Percentiles rank a stretch among this genome's conserved stretches.
Conservation (phyloP, 257 asterid genomes). For the Solanum piurae region DNA sequence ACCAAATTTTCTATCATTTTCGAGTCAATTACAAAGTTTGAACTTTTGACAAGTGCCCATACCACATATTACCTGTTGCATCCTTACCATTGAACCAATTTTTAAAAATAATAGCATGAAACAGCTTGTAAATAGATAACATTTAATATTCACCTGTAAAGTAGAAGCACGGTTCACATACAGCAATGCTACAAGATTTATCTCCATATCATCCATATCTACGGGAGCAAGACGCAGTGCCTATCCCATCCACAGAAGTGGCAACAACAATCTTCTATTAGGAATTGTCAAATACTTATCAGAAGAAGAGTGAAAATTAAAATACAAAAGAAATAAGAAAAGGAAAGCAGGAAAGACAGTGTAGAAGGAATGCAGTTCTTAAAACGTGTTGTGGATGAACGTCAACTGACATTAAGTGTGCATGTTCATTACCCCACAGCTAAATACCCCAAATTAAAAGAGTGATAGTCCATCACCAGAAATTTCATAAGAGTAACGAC, state of each 20-base stretch:
- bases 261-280: neutral
- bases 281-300: neutral
- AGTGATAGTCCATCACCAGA: neutral
- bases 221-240: constrained; percentile 71
- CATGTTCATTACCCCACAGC: neutral
- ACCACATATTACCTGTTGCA: neutral
- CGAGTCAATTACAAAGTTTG: neutral
- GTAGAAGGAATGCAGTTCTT: neutral
- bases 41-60: neutral
- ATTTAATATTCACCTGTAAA: constrained; percentile 53
- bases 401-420: neutral
- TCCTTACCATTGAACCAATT: neutral
- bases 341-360: neutral
- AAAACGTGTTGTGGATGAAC: neutral
- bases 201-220: constrained; percentile 40
- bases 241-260: constrained; percentile 26
- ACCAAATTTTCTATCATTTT: neutral
- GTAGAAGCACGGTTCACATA: constrained; percentile 87
- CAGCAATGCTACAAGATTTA: constrained; percentile 45
- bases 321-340: neutral
- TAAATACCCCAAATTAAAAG: neutral
- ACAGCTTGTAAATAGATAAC: neutral
- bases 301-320: neutral
- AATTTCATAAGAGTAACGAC: neutral
- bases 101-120: neutral